Evolutionary conservation across 2,329 filamentous ascomycete genomes (phyloP).

Genomic region (Alternaria novae-zelandiae): DNA sequence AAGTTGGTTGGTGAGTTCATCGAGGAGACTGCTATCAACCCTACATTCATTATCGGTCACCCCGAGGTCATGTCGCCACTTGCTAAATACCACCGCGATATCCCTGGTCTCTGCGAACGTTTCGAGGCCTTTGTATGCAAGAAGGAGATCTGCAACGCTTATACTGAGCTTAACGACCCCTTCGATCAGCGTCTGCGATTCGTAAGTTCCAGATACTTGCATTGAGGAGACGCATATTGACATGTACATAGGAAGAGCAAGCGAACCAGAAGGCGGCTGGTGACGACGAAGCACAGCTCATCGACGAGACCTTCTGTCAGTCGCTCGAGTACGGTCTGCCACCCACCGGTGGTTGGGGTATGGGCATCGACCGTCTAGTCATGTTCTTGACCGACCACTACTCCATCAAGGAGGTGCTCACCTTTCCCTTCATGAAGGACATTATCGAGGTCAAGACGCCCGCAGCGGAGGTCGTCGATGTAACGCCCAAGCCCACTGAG

Average conservation of each 20-base stretch:
- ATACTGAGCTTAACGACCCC: constrained; percentile 97
- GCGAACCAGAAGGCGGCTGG: constrained; percentile 90
- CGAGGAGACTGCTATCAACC: constrained; percentile 91
- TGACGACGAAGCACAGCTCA: constrained; percentile 93
- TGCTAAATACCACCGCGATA: constrained; percentile 89
- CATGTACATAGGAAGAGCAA: constrained; percentile 70
- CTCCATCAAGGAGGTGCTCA: constrained; percentile 92
- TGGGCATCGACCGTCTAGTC: constrained; percentile 91
- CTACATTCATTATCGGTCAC: constrained; percentile 89
- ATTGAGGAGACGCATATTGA: constrained; percentile 9
- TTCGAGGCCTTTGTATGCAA: constrained; percentile 98
- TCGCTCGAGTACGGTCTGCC: constrained; percentile 86
- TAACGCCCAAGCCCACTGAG: constrained; percentile 66
- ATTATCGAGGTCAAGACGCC: constrained; percentile 48
- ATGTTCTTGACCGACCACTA: constrained; percentile 98
- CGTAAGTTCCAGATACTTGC: constrained; percentile 55
- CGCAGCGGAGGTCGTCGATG: constrained; percentile 68
- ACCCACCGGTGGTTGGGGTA: constrained; percentile 93
- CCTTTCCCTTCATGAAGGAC: constrained; percentile 98
- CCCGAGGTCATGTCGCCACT: constrained; percentile 89
- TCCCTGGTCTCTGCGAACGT: constrained; percentile 85
- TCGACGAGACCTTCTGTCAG: constrained; percentile 95
- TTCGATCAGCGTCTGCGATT: constrained; percentile 81
- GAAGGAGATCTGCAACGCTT: constrained; percentile 96
- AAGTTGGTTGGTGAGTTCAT: constrained; percentile 93